Evolutionary conservation across 2,329 filamentous ascomycete genomes (phyloP).

Genomic region (Penicillium frequentans): DNA sequence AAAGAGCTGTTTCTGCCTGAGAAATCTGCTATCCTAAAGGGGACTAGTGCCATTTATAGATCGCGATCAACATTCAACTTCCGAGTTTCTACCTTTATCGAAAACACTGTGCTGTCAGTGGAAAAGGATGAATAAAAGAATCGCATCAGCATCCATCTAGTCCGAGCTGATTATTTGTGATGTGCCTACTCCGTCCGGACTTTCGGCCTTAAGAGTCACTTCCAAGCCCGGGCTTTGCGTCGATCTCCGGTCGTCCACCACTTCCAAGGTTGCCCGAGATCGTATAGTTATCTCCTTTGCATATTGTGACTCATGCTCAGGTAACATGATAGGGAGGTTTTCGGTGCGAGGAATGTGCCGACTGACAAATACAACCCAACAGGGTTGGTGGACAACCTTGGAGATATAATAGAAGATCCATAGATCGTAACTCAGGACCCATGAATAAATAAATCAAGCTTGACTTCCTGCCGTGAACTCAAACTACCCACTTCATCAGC

Average conservation of each 20-base stretch:
- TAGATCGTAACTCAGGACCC: no score
- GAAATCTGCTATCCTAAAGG: neutral
- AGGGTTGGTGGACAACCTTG: no score
- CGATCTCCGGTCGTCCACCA: neutral
- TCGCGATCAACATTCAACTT: neutral
- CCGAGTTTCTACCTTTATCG: neutral
- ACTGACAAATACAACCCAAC: neutral
- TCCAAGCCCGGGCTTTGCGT: neutral
- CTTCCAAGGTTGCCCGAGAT: neutral
- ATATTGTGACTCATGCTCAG: neutral
- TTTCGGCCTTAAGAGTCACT: neutral
- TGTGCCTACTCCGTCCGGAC: neutral
- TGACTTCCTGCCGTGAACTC: neutral
- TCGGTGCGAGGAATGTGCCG: neutral
- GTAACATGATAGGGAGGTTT: neutral
- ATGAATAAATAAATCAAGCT: neutral
- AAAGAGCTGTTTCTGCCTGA: slow-evolving; percentile 11
- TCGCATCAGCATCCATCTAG: neutral
- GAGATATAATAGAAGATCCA: no score
- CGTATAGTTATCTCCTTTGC: neutral
- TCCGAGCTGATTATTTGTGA: neutral
- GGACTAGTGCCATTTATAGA: neutral
- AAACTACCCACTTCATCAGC: neutral
- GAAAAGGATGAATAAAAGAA: neutral
- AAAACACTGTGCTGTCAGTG: neutral